Base-by-base conservation (phyloP, 2,329 filamentous ascomycete species). In the Fusarium beomiforme region DNA sequence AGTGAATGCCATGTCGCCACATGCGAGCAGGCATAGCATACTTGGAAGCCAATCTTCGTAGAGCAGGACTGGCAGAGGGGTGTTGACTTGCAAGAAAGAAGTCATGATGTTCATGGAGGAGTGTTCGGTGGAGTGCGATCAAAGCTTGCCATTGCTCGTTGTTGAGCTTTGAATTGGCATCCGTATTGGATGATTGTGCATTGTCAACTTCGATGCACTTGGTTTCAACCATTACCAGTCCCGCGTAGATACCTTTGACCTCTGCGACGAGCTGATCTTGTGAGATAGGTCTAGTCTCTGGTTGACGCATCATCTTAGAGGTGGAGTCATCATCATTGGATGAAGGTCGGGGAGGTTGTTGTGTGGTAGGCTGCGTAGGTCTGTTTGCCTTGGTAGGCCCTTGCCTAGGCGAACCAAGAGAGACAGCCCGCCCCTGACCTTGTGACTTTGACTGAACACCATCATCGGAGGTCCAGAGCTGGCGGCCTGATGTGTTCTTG, bases 1-100 rank as follows among this genome's bases (percentile, higher is more conserved):
- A 91, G 77, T 97, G 94, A 6, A 98, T 98, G 0, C 93, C 95
- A 74, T 97, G 93, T 0, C 93, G 87, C 96, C 96, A 98, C 93
- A 98, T 96, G 0, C 95, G 85, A 0, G 93, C 94, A 0, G 95
- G 95, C 93, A 98, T 98, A 0, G 90, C 90, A 73, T 97, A 97
- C 67, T 96, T 96, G 0, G 87, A 87, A 0, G 94, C 91, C 0
- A 98, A 80, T 0, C 89, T 84, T 6, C 88, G 86, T 1, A 98
- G 79, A 0, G 91, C 89, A 0, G 86, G 85, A 26, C 87, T 92
- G 0, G 94, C 93, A 0, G 91, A 92, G 0, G 94, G 95, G 76
- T 98, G 94, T 72, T 98, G 94, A 0, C 90, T 93, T 0, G 95
- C 95, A 2, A 97, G 83, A 63, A 98, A 95, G 75, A 95, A 95